These are phyloP conservation scores for Yarrowia keelungensis DNA, from an alignment of 805 yeast genomes.

Conservation along the genomic window DNA sequence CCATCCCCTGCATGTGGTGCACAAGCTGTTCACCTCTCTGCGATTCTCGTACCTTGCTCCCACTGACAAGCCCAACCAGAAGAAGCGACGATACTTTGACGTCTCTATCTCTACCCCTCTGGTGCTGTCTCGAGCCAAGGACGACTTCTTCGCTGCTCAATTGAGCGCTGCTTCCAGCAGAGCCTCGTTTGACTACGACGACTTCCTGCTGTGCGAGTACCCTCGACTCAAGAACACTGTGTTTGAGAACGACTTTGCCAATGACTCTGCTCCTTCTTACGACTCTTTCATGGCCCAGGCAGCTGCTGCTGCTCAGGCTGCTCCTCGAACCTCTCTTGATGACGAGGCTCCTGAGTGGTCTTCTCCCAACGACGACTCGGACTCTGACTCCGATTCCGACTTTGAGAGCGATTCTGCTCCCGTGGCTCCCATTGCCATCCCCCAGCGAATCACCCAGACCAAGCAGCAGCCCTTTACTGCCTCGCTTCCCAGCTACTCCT, in stretches of 20 bases:
- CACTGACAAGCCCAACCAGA: slow-evolving; percentile 25
- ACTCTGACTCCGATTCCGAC: slow-evolving; percentile 28
- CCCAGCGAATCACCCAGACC: slow-evolving; percentile 26
- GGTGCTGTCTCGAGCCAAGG: slow-evolving; percentile 32
- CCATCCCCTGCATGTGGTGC: slow-evolving; percentile 26
- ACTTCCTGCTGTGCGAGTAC: slow-evolving; percentile 36
- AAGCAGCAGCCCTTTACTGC: slow-evolving; percentile 28
- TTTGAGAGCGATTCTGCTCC: slow-evolving; percentile 29
- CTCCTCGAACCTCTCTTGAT: slow-evolving; percentile 18
- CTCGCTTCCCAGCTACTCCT: slow-evolving; percentile 31
- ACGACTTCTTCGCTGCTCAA: slow-evolving; percentile 11
- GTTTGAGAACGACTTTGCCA: slow-evolving; percentile 36
- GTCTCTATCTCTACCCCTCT: slow-evolving; percentile 39
- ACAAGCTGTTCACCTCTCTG: slow-evolving; percentile 31
- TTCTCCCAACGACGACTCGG: slow-evolving; percentile 20
- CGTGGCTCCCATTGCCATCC: slow-evolving; percentile 35
- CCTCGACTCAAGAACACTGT: slow-evolving; percentile 35
- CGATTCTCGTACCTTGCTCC: slow-evolving; percentile 39
- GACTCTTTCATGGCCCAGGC: slow-evolving; percentile 26
- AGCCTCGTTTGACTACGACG: slow-evolving; percentile 18
- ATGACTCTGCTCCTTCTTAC: slow-evolving; percentile 36
- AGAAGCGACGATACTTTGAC: slow-evolving; percentile 39
- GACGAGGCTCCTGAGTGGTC: slow-evolving; percentile 36
- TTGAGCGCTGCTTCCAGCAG: slow-evolving; percentile 3
- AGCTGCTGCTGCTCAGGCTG: neutral